phyloP scores from a whole-genome alignment of 176 grass and related monocot genomes.

The Paspalum vaginatum region DNA sequence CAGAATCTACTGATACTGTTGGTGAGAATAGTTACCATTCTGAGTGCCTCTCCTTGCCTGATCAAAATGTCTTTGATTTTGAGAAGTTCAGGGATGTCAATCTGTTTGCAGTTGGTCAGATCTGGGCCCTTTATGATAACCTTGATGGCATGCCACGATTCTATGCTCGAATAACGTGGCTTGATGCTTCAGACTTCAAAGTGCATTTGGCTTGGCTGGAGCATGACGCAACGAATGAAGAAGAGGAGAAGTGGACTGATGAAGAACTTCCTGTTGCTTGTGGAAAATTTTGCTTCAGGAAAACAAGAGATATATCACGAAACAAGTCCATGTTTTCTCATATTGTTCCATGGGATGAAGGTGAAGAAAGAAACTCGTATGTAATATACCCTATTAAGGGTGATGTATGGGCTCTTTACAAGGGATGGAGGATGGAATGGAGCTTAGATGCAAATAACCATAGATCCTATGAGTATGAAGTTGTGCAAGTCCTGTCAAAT shows the following conservation, averaged over 20 bases:
- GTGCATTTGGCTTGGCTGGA: constrained; percentile 75
- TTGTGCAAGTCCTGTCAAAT: constrained; percentile 66
- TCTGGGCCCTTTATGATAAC: constrained; percentile 85
- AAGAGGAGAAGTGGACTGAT: constrained; percentile 60
- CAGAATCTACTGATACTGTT: constrained; percentile 31
- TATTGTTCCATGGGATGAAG: constrained; percentile 58
- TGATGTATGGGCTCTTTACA: constrained; percentile 86
- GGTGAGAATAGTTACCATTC: constrained; percentile 34
- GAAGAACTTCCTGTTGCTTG: constrained; percentile 79
- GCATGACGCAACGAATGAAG: constrained; percentile 45
- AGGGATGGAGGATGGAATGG: constrained; percentile 76
- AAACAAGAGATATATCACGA: constrained; percentile 46
- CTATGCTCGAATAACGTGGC: constrained; percentile 67
- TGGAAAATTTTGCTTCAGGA: constrained; percentile 61
- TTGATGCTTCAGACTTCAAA: constrained; percentile 57
- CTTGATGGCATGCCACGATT: constrained; percentile 85
- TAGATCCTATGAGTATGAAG: constrained; percentile 70
- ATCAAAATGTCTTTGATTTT: constrained; percentile 78
- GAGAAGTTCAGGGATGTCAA: constrained; percentile 58
- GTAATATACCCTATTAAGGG: constrained; percentile 62
- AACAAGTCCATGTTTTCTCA: constrained; percentile 80
- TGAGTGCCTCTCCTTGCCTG: constrained; percentile 50
- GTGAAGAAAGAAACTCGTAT: constrained; percentile 59
- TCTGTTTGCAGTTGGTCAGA: constrained; percentile 64
- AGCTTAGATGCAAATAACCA: constrained; percentile 58